Percentiles rank a stretch among this genome's conserved stretches.
phyloP scores from a whole-genome alignment of 2,329 filamentous ascomycete species.

The Scytalidium sp. region DNA sequence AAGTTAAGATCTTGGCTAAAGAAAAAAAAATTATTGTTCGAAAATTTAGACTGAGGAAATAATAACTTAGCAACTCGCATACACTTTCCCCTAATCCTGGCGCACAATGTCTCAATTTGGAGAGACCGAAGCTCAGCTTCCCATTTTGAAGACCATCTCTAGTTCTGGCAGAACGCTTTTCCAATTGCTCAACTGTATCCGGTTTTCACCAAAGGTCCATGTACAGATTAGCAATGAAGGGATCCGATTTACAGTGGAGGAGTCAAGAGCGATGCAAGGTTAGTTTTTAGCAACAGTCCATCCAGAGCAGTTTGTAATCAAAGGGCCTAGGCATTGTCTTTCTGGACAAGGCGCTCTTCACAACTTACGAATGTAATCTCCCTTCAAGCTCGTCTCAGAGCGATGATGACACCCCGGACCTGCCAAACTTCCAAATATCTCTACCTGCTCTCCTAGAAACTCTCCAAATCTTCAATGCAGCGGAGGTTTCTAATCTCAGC shows the following conservation, averaged over 20 bases:
- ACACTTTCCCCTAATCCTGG: background rate
- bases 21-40: background rate
- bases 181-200: conserved; percentile 56
- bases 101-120: conserved; percentile 24
- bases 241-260: conserved; percentile 83
- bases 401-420: conserved; percentile 36
- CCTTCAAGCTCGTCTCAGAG: conserved; percentile 32
- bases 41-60: background rate
- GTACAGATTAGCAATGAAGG: conserved; percentile 82
- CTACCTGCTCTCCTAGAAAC: conserved; percentile 87
- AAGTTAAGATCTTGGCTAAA: background rate
- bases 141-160: conserved; percentile 71
- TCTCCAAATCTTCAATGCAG: conserved; percentile 90
- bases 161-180: conserved; percentile 76
- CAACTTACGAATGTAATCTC: conserved; percentile 71
- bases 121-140: conserved; percentile 30
- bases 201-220: conserved; percentile 52
- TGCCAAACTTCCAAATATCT: conserved; percentile 81
- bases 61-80: background rate
- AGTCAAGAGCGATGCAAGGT: conserved; percentile 91
- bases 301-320: too few relatives aligned
- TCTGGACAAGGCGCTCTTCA: conserved; percentile 85
- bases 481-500: conserved; percentile 55
- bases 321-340: conserved; percentile 75
- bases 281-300: too few relatives aligned